Conservation (phyloP, 176 grass and related monocot genomes). For the Triticum turgidum region DNA sequence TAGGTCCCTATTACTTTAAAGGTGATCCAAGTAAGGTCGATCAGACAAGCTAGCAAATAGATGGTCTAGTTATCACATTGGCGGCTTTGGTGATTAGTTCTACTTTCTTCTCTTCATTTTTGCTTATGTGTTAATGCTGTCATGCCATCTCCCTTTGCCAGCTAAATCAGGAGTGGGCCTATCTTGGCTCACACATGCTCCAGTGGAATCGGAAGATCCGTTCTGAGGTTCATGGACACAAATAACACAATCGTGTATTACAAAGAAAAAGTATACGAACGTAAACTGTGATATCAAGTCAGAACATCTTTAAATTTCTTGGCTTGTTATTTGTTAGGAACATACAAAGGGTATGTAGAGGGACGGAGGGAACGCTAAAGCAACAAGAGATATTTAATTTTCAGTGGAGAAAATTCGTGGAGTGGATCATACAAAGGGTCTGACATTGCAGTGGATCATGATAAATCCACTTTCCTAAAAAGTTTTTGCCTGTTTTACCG, state of each 20-base stretch:
- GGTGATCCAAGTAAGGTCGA: neutral
- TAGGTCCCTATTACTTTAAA: neutral
- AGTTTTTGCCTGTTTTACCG: neutral
- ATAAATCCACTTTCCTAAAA: neutral
- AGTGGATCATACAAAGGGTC: too few species aligned
- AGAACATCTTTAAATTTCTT: neutral
- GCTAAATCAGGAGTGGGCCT: neutral
- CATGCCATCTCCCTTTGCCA: neutral
- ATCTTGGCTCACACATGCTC: slow-evolving; percentile 6
- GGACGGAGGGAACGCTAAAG: neutral
- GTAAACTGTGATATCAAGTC: neutral
- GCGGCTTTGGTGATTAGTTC: neutral
- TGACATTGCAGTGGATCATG: neutral
- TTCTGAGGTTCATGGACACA: neutral
- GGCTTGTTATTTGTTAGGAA: slow-evolving; percentile 3
- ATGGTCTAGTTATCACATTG: neutral
- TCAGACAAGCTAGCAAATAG: neutral
- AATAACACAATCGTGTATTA: neutral
- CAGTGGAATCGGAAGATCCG: neutral
- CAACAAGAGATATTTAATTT: neutral
- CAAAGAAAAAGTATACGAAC: neutral
- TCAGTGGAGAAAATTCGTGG: neutral
- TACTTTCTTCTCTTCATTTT: neutral
- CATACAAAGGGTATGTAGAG: neutral
- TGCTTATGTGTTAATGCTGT: neutral